Evolutionary conservation across 306 rosid species (phyloP).

Genomic region (Citrullus amarus): DNA sequence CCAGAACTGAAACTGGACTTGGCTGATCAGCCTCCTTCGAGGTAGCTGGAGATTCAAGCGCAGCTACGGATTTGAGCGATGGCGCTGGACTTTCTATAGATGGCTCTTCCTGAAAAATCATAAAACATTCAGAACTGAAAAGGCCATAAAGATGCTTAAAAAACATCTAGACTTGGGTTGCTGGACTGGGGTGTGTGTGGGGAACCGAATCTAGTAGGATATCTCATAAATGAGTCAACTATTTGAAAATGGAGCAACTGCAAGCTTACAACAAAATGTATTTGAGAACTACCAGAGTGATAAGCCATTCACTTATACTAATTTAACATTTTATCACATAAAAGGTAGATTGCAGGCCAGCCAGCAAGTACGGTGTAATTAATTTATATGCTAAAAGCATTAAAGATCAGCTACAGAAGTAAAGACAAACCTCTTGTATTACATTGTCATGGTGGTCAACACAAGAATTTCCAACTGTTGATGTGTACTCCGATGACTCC

Average conservation of each 20-base stretch:
- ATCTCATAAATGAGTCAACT: neutral
- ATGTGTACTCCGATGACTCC: slow-evolving; percentile 23
- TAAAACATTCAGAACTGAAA: slow-evolving; percentile 14
- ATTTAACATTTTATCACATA: neutral
- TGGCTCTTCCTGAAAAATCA: slow-evolving; percentile 47
- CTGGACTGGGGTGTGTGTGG: too few relatives aligned
- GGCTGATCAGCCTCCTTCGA: slow-evolving; percentile 89
- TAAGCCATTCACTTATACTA: neutral
- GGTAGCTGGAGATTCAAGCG: slow-evolving; percentile 38
- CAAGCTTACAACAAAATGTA: neutral
- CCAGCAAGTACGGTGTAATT: neutral
- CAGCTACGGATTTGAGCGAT: slow-evolving; percentile 21
- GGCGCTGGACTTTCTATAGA: slow-evolving; percentile 31
- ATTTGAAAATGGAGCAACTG: neutral
- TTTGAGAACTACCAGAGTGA: neutral
- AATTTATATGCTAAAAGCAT: neutral
- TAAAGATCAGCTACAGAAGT: slow-evolving; percentile 1
- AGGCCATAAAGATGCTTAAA: neutral
- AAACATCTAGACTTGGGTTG: neutral
- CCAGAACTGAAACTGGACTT: slow-evolving; percentile 89
- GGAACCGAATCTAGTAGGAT: neutral
- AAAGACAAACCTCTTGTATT: slow-evolving; percentile 44
- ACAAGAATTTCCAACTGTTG: slow-evolving; percentile 11
- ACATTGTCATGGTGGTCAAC: slow-evolving; percentile 22
- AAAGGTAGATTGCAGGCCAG: neutral